A percentile compares a stretch with the other conserved stretches of the same genome.
Evolutionary conservation across 306 rosid genomes (phyloP).

Genomic region (Cucumis cinereus): DNA sequence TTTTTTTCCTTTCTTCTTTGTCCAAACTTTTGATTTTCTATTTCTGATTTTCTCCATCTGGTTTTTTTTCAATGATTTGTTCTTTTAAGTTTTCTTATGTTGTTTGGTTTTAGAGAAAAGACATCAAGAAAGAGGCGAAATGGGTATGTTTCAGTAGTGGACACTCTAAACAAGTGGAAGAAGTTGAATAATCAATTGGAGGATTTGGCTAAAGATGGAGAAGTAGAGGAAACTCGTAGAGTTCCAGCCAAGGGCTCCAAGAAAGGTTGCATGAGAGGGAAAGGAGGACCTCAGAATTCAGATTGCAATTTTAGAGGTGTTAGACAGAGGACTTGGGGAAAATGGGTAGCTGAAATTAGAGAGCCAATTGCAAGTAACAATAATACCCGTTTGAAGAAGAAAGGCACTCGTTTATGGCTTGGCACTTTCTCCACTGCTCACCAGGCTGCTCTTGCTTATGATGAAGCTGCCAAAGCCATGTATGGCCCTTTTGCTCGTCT

Average conservation of each 20-base stretch:
- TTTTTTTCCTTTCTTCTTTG: neutral
- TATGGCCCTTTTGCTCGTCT: conserved; percentile 62
- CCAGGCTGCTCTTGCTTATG: conserved; percentile 82
- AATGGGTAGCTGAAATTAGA: conserved; percentile 87
- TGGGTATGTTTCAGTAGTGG: conserved; percentile 32
- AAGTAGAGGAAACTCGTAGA: conserved; percentile 14
- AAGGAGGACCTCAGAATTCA: conserved; percentile 92
- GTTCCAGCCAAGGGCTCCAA: conserved; percentile 61
- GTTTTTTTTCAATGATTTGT: neutral
- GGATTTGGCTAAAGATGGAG: conserved; percentile 28
- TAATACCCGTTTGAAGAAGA: conserved; percentile 14
- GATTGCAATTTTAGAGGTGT: conserved; percentile 66
- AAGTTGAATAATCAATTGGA: conserved; percentile 24
- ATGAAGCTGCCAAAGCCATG: conserved; percentile 71
- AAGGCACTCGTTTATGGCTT: conserved; percentile 61
- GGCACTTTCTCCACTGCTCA: conserved; percentile 76
- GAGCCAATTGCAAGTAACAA: conserved; percentile 29
- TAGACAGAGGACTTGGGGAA: conserved; percentile 90
- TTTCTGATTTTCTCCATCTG: neutral
- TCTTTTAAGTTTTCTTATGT: neutral
- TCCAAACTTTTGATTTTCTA: neutral
- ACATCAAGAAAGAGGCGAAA: conserved; percentile 16
- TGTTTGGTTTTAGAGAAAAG: neutral
- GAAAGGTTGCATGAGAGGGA: conserved; percentile 85
- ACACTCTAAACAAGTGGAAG: conserved; percentile 59